A percentile compares a stretch with the other conserved stretches of the same genome.
Evolutionary conservation across 73 alveolate genomes (phyloP).

Genomic region (Loxodes magnus): DNA sequence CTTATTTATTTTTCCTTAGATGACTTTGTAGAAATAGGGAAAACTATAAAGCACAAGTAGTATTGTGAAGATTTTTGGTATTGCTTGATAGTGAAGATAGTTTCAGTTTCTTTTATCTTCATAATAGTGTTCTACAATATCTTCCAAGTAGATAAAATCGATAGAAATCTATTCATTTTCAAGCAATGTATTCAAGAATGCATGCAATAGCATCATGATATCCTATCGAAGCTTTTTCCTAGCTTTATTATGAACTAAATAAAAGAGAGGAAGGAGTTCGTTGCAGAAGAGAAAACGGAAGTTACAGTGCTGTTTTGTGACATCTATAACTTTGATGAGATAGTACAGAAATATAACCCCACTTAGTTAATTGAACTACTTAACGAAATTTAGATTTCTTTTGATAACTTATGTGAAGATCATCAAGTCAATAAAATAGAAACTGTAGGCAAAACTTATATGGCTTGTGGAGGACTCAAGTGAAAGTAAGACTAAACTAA

Average conservation of each 20-base stretch:
- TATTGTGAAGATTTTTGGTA: too few species aligned
- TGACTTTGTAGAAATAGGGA: too few species aligned
- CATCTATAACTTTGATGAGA: constrained; percentile 37
- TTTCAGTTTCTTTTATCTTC: too few species aligned
- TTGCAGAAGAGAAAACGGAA: constrained; percentile 1
- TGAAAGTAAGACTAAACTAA: constrained; percentile 24
- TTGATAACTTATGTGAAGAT: constrained; percentile 26
- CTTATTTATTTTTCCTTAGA: too few species aligned
- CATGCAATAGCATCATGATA: too few species aligned
- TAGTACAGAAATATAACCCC: constrained; percentile 24
- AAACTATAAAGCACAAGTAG: too few species aligned
- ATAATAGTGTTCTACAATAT: too few species aligned
- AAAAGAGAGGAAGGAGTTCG: neutral
- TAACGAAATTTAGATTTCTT: constrained; percentile 29
- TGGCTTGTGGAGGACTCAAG: constrained; percentile 85
- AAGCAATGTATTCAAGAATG: too few species aligned
- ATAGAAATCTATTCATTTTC: too few species aligned
- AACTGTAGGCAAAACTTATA: constrained; percentile 82
- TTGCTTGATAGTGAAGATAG: too few species aligned
- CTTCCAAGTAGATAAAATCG: too few species aligned
- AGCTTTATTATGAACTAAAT: neutral
- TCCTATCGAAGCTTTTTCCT: constrained; percentile 27
- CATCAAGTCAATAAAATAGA: constrained; percentile 46
- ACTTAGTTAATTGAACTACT: constrained; percentile 32
- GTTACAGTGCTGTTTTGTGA: constrained; percentile 49